Evolutionary conservation across 257 asterid genomes (phyloP), one percentile per base, ranked within the genome.

Genomic region (Eucommia ulmoides): DNA sequence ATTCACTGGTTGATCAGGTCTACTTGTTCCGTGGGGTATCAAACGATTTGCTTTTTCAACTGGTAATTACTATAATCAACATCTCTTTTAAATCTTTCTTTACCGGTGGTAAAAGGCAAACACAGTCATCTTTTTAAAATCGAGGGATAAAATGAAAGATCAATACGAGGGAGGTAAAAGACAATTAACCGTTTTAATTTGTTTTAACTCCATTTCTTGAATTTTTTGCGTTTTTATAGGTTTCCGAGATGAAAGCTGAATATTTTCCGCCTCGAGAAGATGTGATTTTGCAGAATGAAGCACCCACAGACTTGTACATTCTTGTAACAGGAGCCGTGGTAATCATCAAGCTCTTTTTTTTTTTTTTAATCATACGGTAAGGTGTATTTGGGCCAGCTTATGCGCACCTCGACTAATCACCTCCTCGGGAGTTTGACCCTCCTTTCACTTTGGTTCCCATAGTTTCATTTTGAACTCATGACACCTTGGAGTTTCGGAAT

Each of bases 21-120:
- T 86, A 23, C n/a, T n/a, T n/a, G n/a, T n/a, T n/a, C n/a, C n/a
- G n/a, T n/a, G n/a, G n/a, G n/a, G n/a, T n/a, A n/a, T 86, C 96
- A 3, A 53, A 74, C 41, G 94, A 86, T 70, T 77, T 86, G 2
- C 88, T 86, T 51, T 82, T 86, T 71, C 96, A 86, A 77, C 74
- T 86, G 92, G 96, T 85, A 77, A 54, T 46, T 41, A 19, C 65
- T 52, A 15, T 23, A 25, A 51, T 3, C 38, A 35, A 21, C 49
- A 26, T 22, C 25, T 20, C 23, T 50, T 42, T n/a, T n/a, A n/a
- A n/a, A n/a, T n/a, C n/a, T n/a, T n/a, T n/a, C n/a, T n/a, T n/a
- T n/a, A n/a, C n/a, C n/a, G n/a, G n/a, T n/a, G n/a, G n/a, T n/a
- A 29, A 29, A 29, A 29, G 7, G 38, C 10, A 29, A 29, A 29